A percentile compares a stretch with the other conserved stretches of the same genome.
phyloP scores from a whole-genome alignment of 2,329 filamentous ascomycete species.

The Talaromyces sp. region DNA sequence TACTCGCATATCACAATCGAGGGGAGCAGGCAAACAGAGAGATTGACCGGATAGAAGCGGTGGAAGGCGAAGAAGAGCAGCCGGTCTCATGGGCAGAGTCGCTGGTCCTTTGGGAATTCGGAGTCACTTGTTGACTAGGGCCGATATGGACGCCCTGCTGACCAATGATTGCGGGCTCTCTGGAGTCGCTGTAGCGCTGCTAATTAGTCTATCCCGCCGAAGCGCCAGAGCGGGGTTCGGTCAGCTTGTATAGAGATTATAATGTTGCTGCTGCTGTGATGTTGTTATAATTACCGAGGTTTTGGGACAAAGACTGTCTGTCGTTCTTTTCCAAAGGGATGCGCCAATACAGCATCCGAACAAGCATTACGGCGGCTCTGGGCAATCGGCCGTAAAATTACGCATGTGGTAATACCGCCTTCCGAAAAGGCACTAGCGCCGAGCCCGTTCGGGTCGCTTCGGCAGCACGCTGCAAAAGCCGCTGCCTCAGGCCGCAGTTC shows the following conservation, averaged over 20 bases:
- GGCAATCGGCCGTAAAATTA: not conserved
- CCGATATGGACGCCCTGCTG: not conserved
- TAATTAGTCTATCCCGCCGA: not conserved
- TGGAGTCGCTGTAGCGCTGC: not conserved
- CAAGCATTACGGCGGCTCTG: not conserved
- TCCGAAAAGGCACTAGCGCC: not conserved
- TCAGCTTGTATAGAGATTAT: not conserved
- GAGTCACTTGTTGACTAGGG: not conserved
- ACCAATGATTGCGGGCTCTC: not conserved
- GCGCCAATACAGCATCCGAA: not conserved
- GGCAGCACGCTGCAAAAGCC: not conserved
- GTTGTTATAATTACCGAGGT: not conserved
- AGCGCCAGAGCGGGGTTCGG: not conserved
- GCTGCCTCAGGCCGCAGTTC: constrained; percentile 12
- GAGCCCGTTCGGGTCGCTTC: constrained; percentile 6
- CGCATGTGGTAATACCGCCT: not conserved
- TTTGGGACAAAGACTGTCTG: not conserved
- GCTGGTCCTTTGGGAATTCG: not conserved
- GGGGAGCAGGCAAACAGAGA: constrained; percentile 4
- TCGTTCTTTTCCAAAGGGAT: not conserved
- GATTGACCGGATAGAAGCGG: not conserved
- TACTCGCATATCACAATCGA: constrained; percentile 19
- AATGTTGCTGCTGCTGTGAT: not conserved
- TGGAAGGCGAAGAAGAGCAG: not conserved
- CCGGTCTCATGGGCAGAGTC: not conserved